These are phyloP conservation scores for Aspergillus sp. DNA, from an alignment of 2,329 filamentous ascomycete genomes.

Conservation along the genomic window DNA sequence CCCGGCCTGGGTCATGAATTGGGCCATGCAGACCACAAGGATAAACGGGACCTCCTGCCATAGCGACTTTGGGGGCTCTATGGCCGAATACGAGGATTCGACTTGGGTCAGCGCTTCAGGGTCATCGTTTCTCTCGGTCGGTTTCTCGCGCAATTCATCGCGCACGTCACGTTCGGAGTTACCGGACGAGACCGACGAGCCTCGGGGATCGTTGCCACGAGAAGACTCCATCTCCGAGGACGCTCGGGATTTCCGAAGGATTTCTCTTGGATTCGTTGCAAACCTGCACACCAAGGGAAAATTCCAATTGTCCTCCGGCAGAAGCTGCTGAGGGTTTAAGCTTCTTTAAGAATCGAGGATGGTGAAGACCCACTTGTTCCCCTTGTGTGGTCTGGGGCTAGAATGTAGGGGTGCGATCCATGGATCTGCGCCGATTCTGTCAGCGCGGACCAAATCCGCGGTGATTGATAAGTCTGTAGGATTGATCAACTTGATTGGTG, in stretches of 20 bases:
- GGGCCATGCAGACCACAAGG: conserved; percentile 30
- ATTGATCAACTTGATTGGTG: too few relatives aligned
- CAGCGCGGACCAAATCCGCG: not conserved
- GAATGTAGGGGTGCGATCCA: not conserved
- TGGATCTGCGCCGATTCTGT: not conserved
- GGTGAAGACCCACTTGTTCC: not conserved
- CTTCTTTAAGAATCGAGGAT: not conserved
- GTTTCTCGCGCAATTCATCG: conserved; percentile 6
- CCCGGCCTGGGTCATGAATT: conserved; percentile 46
- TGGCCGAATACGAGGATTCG: conserved; percentile 16
- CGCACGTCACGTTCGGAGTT: not conserved
- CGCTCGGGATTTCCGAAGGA: not conserved
- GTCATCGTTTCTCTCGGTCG: conserved; percentile 3
- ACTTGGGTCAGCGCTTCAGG: conserved; percentile 15
- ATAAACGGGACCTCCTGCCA: conserved; percentile 29
- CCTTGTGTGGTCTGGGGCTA: not conserved
- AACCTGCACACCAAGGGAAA: not conserved
- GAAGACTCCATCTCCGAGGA: not conserved
- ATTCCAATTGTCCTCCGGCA: not conserved
- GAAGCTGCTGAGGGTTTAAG: not conserved
- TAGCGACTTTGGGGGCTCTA: conserved; percentile 15
- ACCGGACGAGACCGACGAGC: not conserved
- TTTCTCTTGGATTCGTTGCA: not conserved
- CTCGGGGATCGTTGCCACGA: not conserved
- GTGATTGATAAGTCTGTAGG: not conserved